phyloP scores from a whole-genome alignment of 768 basidiomycete genomes.

The Tulasnella sp. region DNA sequence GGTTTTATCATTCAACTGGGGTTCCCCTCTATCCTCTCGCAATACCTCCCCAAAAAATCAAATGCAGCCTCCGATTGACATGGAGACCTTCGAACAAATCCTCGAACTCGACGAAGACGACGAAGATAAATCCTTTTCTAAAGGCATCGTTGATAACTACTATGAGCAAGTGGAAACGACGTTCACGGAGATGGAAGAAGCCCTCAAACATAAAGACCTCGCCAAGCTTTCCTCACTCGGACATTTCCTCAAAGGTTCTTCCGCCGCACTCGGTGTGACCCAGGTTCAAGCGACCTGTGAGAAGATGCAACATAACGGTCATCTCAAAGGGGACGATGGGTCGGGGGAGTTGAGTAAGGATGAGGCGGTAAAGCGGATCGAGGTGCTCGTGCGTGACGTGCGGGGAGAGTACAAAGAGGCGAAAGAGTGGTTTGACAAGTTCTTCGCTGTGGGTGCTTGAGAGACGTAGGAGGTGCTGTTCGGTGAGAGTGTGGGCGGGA shows the following conservation, averaged over 20 bases:
- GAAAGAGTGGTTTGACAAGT: conserved; percentile 52
- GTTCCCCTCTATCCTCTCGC: neutral
- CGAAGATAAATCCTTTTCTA: conserved; percentile 55
- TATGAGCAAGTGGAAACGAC: conserved; percentile 70
- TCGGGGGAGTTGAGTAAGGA: conserved; percentile 31
- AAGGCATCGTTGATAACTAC: conserved; percentile 67
- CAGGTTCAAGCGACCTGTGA: conserved; percentile 81
- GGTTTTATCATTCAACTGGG: neutral
- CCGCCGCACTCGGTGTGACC: conserved; percentile 79
- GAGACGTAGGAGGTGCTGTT: too few relatives aligned
- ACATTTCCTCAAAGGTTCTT: conserved; percentile 96
- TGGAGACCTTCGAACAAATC: conserved; percentile 75
- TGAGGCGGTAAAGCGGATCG: conserved; percentile 52
- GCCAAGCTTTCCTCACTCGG: conserved; percentile 59
- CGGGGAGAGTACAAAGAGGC: conserved; percentile 62
- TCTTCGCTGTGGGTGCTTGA: conserved; percentile 27
- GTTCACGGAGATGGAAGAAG: conserved; percentile 65
- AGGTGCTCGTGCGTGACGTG: conserved; percentile 43
- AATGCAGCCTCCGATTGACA: conserved; percentile 42
- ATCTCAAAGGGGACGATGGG: conserved; percentile 47
- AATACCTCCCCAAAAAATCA: neutral
- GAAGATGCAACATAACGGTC: conserved; percentile 81
- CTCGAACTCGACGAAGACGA: conserved; percentile 88
- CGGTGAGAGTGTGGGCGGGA: too few relatives aligned
- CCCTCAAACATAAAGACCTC: conserved; percentile 51